A percentile compares a stretch with the other conserved stretches of the same genome.
These are phyloP conservation scores for Prosopis cineraria DNA, from an alignment of 306 rosid genomes.

Conservation along the genomic window DNA sequence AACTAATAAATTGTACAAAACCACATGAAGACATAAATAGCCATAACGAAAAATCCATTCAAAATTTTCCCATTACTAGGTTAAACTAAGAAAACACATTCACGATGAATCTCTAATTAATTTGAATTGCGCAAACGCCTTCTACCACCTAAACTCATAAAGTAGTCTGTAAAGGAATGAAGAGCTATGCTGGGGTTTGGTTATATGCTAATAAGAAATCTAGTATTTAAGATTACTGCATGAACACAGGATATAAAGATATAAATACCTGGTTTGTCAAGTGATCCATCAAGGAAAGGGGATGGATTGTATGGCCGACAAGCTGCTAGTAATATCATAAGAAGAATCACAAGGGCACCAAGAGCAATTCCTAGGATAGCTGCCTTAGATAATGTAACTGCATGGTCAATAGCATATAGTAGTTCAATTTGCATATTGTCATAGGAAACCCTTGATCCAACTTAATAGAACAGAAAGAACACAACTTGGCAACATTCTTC, in stretches of 20 bases:
- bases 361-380: conserved; percentile 96
- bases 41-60: conserved; percentile 7
- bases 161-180: not conserved
- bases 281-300: conserved; percentile 78
- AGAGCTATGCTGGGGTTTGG: not conserved
- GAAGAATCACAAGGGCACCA: conserved; percentile 92
- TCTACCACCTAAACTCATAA: not conserved
- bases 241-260: not conserved
- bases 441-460: not conserved
- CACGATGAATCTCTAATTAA: not conserved
- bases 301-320: conserved; percentile 77
- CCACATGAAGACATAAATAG: not conserved
- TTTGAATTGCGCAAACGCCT: not conserved
- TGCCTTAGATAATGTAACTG: conserved; percentile 84
- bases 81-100: not conserved
- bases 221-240: conserved; percentile 1
- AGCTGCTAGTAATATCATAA: conserved; percentile 83
- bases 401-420: conserved; percentile 19
- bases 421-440: not conserved
- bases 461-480: conserved; percentile 3
- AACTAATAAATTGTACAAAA: not conserved
- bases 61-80: not conserved
- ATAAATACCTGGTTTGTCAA: conserved; percentile 82
- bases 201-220: not conserved
- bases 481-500: not conserved